Conservation (phyloP, 2,329 filamentous ascomycete genomes). For the Bipolaris oryzae region DNA sequence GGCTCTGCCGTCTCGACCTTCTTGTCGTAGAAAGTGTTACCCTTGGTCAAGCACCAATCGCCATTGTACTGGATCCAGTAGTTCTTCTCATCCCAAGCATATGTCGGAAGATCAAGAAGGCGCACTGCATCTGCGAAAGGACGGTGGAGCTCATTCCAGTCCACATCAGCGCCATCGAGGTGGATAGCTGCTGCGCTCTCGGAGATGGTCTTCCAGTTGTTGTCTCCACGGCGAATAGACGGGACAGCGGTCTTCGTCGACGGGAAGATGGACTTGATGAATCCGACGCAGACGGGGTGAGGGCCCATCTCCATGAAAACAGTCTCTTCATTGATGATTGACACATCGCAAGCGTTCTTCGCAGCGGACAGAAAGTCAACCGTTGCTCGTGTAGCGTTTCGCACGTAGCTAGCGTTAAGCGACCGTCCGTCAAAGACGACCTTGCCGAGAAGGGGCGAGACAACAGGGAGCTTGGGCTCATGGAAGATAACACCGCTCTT, state of each 20-base stretch:
- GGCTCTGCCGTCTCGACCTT: background rate
- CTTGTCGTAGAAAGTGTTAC: constrained; percentile 17
- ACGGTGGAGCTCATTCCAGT: constrained; percentile 67
- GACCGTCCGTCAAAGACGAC: background rate
- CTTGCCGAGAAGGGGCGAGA: background rate
- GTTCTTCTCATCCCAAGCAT: constrained; percentile 44
- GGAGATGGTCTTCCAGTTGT: constrained; percentile 2
- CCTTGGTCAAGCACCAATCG: constrained; percentile 37
- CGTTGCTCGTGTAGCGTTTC: background rate
- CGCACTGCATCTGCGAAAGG: constrained; percentile 55
- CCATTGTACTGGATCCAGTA: constrained; percentile 47
- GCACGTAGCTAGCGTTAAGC: background rate
- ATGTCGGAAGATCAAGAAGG: constrained; percentile 60
- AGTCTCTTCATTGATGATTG: background rate
- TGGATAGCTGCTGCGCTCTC: background rate
- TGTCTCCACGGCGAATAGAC: background rate
- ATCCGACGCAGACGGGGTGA: constrained; percentile 2
- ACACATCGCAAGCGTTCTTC: background rate
- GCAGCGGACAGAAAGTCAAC: background rate
- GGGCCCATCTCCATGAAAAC: constrained; percentile 2
- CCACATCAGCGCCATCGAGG: constrained; percentile 58
- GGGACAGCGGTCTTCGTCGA: background rate
- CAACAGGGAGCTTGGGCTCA: background rate
- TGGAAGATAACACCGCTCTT: constrained; percentile 32
- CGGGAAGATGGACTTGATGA: background rate